These are phyloP conservation scores for Cercophora sp. DNA, from an alignment of 495 filamentous ascomycete genomes.

Conservation along the genomic window DNA sequence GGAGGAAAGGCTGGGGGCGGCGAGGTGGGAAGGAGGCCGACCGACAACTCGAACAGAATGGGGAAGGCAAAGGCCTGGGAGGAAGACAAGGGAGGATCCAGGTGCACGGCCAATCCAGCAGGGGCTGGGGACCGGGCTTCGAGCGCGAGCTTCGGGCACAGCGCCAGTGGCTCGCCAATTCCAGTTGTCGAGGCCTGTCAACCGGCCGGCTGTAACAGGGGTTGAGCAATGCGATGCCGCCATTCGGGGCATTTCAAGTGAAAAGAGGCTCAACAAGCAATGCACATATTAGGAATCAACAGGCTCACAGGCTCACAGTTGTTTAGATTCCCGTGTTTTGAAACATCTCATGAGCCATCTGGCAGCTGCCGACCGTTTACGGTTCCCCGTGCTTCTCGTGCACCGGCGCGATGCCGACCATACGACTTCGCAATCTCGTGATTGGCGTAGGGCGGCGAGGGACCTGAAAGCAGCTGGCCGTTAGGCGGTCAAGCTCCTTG, in stretches of 20 bases:
- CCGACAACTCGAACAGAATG: constrained; percentile 3
- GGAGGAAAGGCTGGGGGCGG: constrained; percentile 19
- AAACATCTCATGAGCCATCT: too few species aligned
- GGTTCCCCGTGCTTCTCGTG: too few species aligned
- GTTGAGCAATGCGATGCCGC: neutral
- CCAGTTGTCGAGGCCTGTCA: neutral
- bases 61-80: constrained; percentile 6
- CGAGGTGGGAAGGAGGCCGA: constrained; percentile 8
- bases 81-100: constrained; percentile 15
- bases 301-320: too few species aligned
- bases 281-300: neutral
- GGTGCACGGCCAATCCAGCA: constrained; percentile 9
- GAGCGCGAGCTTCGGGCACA: neutral
- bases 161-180: neutral
- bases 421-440: constrained; percentile 26
- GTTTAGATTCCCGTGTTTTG: too few species aligned
- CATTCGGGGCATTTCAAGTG: neutral
- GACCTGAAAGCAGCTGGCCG: neutral
- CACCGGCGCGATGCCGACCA: too few species aligned
- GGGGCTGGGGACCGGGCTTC: neutral
- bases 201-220: neutral
- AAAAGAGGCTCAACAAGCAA: neutral
- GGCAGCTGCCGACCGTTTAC: too few species aligned
- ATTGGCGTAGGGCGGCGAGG: constrained; percentile 7
- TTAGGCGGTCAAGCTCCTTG: constrained; percentile 1